Evolutionary conservation across 31 red algal genomes (phyloP), one percentile per base, ranked within the genome.

Genomic region (Endocladia muricata): DNA sequence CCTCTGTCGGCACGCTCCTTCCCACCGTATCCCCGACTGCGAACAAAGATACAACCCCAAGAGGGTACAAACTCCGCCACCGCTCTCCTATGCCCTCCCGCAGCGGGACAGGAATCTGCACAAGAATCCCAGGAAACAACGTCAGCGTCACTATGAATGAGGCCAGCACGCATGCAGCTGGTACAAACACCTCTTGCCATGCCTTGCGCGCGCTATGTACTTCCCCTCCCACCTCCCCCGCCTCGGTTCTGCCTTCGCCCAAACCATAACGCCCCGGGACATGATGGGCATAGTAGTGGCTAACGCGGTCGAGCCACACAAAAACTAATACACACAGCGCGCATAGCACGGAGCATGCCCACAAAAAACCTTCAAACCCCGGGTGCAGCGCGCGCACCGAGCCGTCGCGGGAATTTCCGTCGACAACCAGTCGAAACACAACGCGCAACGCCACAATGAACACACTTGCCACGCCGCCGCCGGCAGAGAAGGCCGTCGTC

Each of bases 1-100:
- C 49, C 30, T 68, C 51, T 23, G 52, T 74, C 2, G 48, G 47
- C 15, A 77, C 7, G 41, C 37, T 19, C 19, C 74, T 61, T 25
- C 83, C 83, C 7, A 68, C 40, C 3, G 74, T 78, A 73, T 87
- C 83, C 56, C 83, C 83, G 55, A 87, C 34, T 1, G 83, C 73
- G 15, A 78, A 77, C 11, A 59, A 58, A 60, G 83, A 41, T 31
- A 87, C 74, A 6, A 77, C 74, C 37, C 61, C 48, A 1, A 87
- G 51, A 15, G 83, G 83, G 72, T 76, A 87, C 83, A 73, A 87
- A 2, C 43, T 58, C 13, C 49, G 31, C 4, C 61, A 17, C 17
- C 15, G 25, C 48, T 58, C 13, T 21, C 30, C 17, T 5, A 55
- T 39, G 62, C 35, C 33, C 42, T 43, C 6, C 17, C 38, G 29